Percentiles rank a stretch among this genome's conserved stretches.
Conservation (phyloP, 495 filamentous ascomycete species). For the Penicillium psychrofluorescens region DNA sequence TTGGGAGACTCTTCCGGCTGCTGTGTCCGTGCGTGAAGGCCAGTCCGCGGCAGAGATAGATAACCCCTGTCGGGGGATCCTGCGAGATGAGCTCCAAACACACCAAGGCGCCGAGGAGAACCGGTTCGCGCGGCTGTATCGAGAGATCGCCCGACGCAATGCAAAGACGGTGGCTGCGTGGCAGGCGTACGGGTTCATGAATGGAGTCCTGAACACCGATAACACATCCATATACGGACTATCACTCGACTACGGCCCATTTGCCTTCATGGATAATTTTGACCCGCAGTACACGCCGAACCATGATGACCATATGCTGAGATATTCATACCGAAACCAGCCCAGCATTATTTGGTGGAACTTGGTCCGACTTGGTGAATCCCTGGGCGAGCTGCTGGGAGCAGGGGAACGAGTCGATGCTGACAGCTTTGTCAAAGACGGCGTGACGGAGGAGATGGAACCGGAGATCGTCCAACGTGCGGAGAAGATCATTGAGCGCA, state of each 20-base stretch:
- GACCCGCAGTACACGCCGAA: slow-evolving; percentile 94
- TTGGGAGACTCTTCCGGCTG: slow-evolving; percentile 69
- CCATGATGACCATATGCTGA: slow-evolving; percentile 81
- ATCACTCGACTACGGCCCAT: slow-evolving; percentile 89
- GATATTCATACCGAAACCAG: slow-evolving; percentile 91
- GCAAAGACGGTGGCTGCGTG: slow-evolving; percentile 85
- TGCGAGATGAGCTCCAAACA: slow-evolving; percentile 53
- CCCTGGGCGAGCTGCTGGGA: slow-evolving; percentile 83
- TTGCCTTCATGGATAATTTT: slow-evolving; percentile 94
- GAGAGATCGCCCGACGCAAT: slow-evolving; percentile 80
- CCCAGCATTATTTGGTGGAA: slow-evolving; percentile 99
- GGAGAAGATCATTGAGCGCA: slow-evolving; percentile 68
- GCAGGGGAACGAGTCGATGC: slow-evolving; percentile 62
- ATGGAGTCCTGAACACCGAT: slow-evolving; percentile 93
- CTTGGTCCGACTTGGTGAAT: slow-evolving; percentile 82
- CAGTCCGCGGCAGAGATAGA: slow-evolving; percentile 32
- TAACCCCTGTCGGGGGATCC: slow-evolving; percentile 40
- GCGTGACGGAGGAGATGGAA: slow-evolving; percentile 59
- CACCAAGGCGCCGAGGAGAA: slow-evolving; percentile 65
- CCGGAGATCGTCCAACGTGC: slow-evolving; percentile 67
- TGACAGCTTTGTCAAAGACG: slow-evolving; percentile 58
- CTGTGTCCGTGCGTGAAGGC: slow-evolving; percentile 22
- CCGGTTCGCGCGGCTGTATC: slow-evolving; percentile 76
- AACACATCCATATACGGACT: slow-evolving; percentile 89
- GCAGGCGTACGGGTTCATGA: slow-evolving; percentile 98